A percentile compares a stretch with the other conserved stretches of the same genome.
Conservation (phyloP, 169 alveolate genomes). For the Theileria sp. region DNA sequence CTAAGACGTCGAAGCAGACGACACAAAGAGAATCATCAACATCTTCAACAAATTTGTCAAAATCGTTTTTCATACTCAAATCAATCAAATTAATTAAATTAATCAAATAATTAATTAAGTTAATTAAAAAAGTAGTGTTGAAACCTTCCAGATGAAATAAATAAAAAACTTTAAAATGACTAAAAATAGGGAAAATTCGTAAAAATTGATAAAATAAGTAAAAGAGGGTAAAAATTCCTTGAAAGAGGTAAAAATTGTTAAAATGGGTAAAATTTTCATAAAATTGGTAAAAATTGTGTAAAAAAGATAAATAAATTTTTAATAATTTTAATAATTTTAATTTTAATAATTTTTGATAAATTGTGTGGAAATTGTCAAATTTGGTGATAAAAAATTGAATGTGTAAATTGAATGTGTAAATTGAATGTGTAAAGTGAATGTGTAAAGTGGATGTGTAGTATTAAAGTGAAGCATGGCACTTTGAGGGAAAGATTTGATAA, state of each 20-base stretch:
- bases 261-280: not conserved
- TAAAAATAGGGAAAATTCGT: not conserved
- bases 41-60: constrained; percentile 18
- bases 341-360: too few species aligned
- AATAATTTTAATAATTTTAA: too few species aligned
- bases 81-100: not conserved
- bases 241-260: not conserved
- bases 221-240: not conserved
- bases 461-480: not conserved
- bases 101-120: not conserved
- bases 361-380: too few species aligned
- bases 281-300: not conserved
- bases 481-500: not conserved
- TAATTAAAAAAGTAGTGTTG: not conserved
- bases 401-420: too few species aligned
- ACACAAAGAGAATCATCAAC: constrained; percentile 48
- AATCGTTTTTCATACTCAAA: constrained; percentile 1
- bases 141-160: not conserved
- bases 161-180: not conserved
- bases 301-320: too few species aligned
- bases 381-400: not conserved
- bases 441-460: not conserved
- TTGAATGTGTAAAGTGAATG: not conserved
- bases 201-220: not conserved
- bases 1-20: constrained; percentile 36